These are phyloP conservation scores for Xylaria digitata DNA, from an alignment of 2,329 filamentous ascomycete species.

Conservation along the genomic window DNA sequence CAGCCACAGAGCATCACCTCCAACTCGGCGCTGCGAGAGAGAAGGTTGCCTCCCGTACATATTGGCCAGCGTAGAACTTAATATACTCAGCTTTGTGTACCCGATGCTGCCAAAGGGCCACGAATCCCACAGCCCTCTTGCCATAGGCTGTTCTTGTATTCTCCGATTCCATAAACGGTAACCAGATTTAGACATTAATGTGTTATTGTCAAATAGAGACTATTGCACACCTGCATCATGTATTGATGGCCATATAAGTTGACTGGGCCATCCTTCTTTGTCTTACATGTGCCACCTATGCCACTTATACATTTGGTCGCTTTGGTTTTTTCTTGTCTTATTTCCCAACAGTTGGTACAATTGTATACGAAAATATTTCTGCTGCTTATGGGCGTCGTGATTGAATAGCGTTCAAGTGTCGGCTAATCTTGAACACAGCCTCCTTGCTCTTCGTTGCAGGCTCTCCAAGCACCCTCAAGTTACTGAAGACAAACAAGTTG, in stretches of 20 bases:
- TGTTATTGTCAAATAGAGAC: conserved; percentile 20
- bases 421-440: conserved; percentile 4
- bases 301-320: conserved; percentile 9
- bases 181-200: conserved; percentile 24
- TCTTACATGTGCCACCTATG: conserved; percentile 6
- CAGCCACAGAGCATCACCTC: conserved; percentile 23
- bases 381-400: background rate
- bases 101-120: conserved; percentile 14
- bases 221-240: conserved; percentile 35
- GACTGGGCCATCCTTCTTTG: conserved; percentile 26
- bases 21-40: conserved; percentile 23
- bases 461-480: background rate
- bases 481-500: background rate
- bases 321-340: conserved; percentile 17
- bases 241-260: conserved; percentile 33
- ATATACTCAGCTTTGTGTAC: conserved; percentile 31
- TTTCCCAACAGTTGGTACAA: background rate
- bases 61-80: conserved; percentile 20
- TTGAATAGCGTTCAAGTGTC: background rate
- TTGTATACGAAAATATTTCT: background rate
- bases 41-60: conserved; percentile 19
- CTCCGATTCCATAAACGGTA: conserved; percentile 19
- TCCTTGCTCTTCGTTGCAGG: background rate
- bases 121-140: conserved; percentile 15
- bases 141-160: conserved; percentile 29